Evolutionary conservation across 176 grass and related monocot species (phyloP).

Genomic region (Avena eriantha): DNA sequence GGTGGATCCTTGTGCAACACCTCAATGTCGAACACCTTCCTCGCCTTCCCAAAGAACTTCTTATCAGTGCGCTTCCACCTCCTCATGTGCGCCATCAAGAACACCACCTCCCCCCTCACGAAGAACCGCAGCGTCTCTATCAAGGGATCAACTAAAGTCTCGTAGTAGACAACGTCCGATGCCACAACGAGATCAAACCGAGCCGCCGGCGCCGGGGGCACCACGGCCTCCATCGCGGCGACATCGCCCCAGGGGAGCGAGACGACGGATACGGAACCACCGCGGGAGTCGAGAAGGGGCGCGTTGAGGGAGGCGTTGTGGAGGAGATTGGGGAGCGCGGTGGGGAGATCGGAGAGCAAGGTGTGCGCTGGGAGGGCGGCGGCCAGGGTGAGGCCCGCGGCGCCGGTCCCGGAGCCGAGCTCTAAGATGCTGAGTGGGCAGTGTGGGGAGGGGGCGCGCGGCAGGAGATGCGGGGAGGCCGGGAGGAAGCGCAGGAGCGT

Average conservation of each 20-base stretch:
- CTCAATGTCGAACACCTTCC: conserved; percentile 71
- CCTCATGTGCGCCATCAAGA: conserved; percentile 91
- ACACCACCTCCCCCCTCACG: conserved; percentile 66
- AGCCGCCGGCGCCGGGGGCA: background rate
- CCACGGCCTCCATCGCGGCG: conserved; percentile 45
- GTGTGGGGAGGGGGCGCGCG: background rate
- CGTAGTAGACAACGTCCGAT: conserved; percentile 90
- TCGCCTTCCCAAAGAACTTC: conserved; percentile 81
- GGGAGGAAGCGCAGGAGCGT: conserved; percentile 70
- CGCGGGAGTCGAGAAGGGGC: conserved; percentile 48
- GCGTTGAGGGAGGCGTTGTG: conserved; percentile 78
- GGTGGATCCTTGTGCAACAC: conserved; percentile 76
- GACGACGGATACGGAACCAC: conserved; percentile 60
- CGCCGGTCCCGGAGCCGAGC: conserved; percentile 80
- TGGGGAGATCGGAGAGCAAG: conserved; percentile 74
- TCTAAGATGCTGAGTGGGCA: conserved; percentile 72
- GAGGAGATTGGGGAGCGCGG: conserved; percentile 72
- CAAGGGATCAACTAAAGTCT: conserved; percentile 79
- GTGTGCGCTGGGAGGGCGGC: conserved; percentile 57
- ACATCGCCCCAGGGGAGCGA: conserved; percentile 64
- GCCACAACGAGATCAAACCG: conserved; percentile 77
- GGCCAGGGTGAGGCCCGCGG: conserved; percentile 67
- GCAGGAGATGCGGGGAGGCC: conserved; percentile 51
- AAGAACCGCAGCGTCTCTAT: conserved; percentile 76
- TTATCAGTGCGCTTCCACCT: conserved; percentile 94